Base-by-base conservation (phyloP, 2,329 filamentous ascomycete species). In the Drechslerella coelobrocha region DNA sequence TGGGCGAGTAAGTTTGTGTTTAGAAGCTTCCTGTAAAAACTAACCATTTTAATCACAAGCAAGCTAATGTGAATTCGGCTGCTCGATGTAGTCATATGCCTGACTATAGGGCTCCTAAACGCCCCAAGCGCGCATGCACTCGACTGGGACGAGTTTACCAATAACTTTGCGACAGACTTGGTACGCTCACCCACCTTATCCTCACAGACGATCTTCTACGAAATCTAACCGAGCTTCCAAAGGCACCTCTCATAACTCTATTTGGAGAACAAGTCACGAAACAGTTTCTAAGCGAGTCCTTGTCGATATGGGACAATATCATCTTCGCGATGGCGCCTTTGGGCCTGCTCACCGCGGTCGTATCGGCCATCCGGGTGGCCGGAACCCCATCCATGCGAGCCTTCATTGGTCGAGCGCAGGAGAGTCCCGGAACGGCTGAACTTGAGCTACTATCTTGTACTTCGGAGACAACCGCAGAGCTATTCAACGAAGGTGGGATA, bases 311-410 rank as follows among this genome's bases (percentile, higher is more conserved):
- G 14, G 83, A 84, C 41, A 79, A 80, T 37, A 74, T 84, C 1
- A 79, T 82, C 2, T 78, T 84, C n/a, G 79, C 82, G 0, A 77
- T 83, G 52, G 81, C 78, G 0, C 82, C 82, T 0, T 61, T 84
- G 1, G 66, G 81, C 0, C 78, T 82, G 21, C 60, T 82, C 5
- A 82, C 81, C 0, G 76, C 77, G 0, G 68, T 82, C 0, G 76
- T 78, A 9, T 73, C 73, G 7, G 75, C 73, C 0, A 78, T 78
- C 19, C 73, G 78, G 54, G 37, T 80, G 9, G 48, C 23, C 5
- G 55, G 48, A 5, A 60, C 24, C 14, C 17, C 48, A 1, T 68
- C 54, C 4, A 29, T 68, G 29, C 50, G 55, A 14, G 62, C 62
- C 1, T 60, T 61, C 29, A 60, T 68, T 21, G 54, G 62, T 1